phyloP scores from a whole-genome alignment of 2,329 filamentous ascomycete genomes.

The Colletotrichum salicis region DNA sequence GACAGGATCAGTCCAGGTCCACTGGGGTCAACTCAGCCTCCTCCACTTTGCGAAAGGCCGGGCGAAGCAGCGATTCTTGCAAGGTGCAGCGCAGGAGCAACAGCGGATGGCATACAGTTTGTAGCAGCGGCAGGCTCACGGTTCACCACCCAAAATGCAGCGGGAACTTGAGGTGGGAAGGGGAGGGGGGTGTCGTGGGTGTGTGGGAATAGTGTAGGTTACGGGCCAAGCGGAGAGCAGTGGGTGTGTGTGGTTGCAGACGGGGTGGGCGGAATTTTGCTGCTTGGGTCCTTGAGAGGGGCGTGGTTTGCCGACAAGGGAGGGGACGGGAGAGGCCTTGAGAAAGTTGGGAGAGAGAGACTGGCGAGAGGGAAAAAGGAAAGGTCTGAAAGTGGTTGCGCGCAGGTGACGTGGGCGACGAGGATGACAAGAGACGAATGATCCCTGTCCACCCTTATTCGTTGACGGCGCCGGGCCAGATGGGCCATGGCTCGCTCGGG shows the following conservation, averaged over 20 bases:
- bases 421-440: conserved; percentile 12
- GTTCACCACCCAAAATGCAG: conserved; percentile 29
- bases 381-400: conserved; percentile 22
- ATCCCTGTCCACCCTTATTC: conserved; percentile 19
- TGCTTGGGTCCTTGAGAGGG: not conserved
- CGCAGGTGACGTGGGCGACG: conserved; percentile 36
- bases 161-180: conserved; percentile 14
- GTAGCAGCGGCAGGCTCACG: conserved; percentile 26
- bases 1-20: conserved; percentile 32
- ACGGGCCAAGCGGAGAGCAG: conserved; percentile 10
- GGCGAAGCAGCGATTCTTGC: not conserved
- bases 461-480: conserved; percentile 23
- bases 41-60: conserved; percentile 28
- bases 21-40: conserved; percentile 32
- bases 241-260: not conserved
- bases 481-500: not conserved
- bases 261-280: not conserved
- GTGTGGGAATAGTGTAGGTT: not conserved
- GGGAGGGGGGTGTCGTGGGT: not conserved
- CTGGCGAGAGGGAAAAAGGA: conserved; percentile 7
- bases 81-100: conserved; percentile 10
- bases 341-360: not conserved
- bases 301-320: conserved; percentile 23
- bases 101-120: conserved; percentile 1
- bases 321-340: not conserved